Evolutionary conservation across 2,329 filamentous ascomycete species (phyloP).

Genomic region (Trichoderma afroharzianum): DNA sequence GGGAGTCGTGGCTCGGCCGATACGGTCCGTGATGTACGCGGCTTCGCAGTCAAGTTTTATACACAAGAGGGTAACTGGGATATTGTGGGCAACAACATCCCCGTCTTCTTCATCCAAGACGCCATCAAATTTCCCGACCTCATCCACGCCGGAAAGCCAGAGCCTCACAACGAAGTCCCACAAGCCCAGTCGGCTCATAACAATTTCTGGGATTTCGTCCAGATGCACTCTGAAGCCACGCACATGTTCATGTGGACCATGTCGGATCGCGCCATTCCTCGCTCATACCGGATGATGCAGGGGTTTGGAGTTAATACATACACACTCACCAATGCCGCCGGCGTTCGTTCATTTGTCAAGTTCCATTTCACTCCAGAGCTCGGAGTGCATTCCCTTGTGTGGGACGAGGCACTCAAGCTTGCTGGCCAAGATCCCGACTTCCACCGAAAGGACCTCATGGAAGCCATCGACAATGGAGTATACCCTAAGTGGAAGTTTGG

Average conservation of each 20-base stretch:
- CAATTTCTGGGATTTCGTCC: slow-evolving; percentile 75
- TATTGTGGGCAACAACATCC: slow-evolving; percentile 65
- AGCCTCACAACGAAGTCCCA: slow-evolving; percentile 62
- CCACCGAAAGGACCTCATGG: slow-evolving; percentile 71
- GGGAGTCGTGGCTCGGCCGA: slow-evolving; percentile 74
- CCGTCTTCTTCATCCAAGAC: slow-evolving; percentile 69
- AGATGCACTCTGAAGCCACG: slow-evolving; percentile 61
- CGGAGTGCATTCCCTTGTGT: slow-evolving; percentile 72
- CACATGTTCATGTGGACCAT: slow-evolving; percentile 80
- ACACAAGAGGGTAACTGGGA: slow-evolving; percentile 70
- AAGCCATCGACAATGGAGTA: slow-evolving; percentile 67
- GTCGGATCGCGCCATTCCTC: slow-evolving; percentile 69
- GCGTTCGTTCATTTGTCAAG: slow-evolving; percentile 70
- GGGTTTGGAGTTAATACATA: slow-evolving; percentile 82
- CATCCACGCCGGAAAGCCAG: slow-evolving; percentile 62
- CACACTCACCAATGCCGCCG: slow-evolving; percentile 63
- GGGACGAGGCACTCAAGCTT: slow-evolving; percentile 76
- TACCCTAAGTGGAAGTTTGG: slow-evolving; percentile 80
- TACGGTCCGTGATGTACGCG: slow-evolving; percentile 80
- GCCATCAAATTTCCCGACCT: slow-evolving; percentile 63
- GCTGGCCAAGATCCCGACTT: slow-evolving; percentile 75
- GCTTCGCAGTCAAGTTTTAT: slow-evolving; percentile 60
- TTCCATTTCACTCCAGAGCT: slow-evolving; percentile 73
- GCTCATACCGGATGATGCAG: slow-evolving; percentile 80
- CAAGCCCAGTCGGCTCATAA: slow-evolving; percentile 70